These are phyloP conservation scores for Moricandia moricandioides DNA, from an alignment of 345 rosid genomes.

Conservation along the genomic window DNA sequence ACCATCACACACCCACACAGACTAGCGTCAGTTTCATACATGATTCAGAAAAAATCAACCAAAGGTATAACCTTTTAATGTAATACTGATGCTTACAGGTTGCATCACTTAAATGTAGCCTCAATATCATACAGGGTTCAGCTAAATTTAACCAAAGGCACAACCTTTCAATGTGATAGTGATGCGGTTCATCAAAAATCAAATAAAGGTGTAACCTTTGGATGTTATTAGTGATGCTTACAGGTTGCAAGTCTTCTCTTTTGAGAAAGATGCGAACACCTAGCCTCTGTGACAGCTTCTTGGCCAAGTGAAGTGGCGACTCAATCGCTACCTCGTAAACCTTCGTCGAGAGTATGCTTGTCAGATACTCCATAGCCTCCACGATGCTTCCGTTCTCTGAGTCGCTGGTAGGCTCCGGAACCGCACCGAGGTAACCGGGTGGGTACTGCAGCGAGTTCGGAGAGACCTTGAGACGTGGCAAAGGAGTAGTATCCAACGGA, in stretches of 20 bases:
- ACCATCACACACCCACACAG: neutral
- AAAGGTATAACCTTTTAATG: neutral
- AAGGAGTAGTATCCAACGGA: conserved; percentile 1
- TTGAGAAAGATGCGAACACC: conserved; percentile 71
- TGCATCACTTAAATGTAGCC: conserved; percentile 48
- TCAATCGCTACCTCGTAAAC: conserved; percentile 84
- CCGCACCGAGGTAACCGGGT: conserved; percentile 80
- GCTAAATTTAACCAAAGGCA: neutral
- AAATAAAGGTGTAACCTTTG: neutral
- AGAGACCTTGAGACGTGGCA: conserved; percentile 42
- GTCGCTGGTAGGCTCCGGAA: conserved; percentile 47
- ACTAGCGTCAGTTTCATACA: neutral
- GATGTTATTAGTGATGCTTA: conserved; percentile 28
- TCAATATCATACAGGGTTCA: too few species aligned
- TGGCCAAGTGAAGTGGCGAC: conserved; percentile 69
- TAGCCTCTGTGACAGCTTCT: conserved; percentile 64
- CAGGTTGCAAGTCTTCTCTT: conserved; percentile 90
- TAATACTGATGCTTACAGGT: conserved; percentile 47
- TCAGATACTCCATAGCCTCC: conserved; percentile 72
- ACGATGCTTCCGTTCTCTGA: conserved; percentile 32
- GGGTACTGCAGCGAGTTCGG: conserved; percentile 72
- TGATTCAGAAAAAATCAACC: neutral
- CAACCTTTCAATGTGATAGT: neutral
- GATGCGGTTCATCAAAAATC: neutral
- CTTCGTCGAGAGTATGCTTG: conserved; percentile 68